These are phyloP conservation scores for Penicillium brevicompactum DNA, from an alignment of 2,329 filamentous ascomycete genomes.

Conservation along the genomic window DNA sequence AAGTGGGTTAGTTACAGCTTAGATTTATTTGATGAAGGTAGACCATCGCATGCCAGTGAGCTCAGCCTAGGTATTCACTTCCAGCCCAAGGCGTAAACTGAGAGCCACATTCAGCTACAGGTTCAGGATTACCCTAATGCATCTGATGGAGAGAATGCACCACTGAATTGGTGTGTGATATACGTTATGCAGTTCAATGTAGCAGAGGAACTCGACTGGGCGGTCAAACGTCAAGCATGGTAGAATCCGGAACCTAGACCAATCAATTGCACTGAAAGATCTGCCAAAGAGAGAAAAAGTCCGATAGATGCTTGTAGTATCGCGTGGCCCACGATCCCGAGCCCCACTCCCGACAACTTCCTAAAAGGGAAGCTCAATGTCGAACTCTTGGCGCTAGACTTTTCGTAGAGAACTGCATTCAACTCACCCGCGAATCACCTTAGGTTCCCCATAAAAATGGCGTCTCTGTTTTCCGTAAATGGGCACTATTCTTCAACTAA, in stretches of 20 bases:
- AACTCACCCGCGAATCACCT: constrained; percentile 3
- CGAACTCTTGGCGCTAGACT: constrained; percentile 4
- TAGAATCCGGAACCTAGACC: neutral
- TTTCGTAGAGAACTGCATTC: neutral
- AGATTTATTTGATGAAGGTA: too few relatives aligned
- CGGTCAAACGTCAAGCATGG: neutral
- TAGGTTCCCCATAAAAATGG: neutral
- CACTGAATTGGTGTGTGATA: neutral
- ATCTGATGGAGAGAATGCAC: neutral
- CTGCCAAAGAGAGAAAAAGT: neutral
- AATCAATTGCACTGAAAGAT: neutral
- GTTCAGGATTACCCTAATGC: too few relatives aligned
- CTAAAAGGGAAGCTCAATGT: constrained; percentile 20
- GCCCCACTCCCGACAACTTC: constrained; percentile 29
- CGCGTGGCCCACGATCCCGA: neutral
- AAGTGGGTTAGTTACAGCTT: too few relatives aligned
- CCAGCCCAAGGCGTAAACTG: too few relatives aligned
- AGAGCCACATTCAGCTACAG: too few relatives aligned
- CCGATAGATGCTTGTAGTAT: neutral
- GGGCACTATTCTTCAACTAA: constrained; percentile 1
- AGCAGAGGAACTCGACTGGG: neutral
- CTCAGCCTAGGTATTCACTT: too few relatives aligned
- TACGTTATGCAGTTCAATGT: too few relatives aligned
- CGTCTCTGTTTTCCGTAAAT: constrained; percentile 2
- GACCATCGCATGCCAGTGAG: too few relatives aligned